phyloP scores from a whole-genome alignment of 352 stramenopile species.

The Pythium insidiosum region DNA sequence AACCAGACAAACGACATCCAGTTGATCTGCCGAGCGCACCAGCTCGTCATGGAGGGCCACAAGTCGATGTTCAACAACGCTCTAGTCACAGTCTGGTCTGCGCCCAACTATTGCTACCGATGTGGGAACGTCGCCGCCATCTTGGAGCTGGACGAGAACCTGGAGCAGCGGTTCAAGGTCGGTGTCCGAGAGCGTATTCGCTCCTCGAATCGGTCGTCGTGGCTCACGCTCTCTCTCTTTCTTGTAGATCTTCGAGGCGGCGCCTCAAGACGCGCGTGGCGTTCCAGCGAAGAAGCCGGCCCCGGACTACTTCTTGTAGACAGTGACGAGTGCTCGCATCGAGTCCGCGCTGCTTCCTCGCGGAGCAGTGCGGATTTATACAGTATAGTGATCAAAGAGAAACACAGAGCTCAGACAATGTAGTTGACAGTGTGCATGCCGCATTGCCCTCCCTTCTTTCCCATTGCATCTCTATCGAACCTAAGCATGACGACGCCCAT shows the following conservation, averaged over 20 bases:
- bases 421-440: too few relatives aligned
- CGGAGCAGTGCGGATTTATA: too few relatives aligned
- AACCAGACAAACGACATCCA: slow-evolving; percentile 97
- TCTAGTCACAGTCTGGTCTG: slow-evolving; percentile 98
- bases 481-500: neutral
- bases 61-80: slow-evolving; percentile 96
- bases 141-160: slow-evolving; percentile 97
- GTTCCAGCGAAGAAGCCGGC: slow-evolving; percentile 97
- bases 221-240: neutral
- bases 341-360: too few relatives aligned
- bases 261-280: slow-evolving; percentile 94
- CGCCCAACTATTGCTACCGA: slow-evolving; percentile 99
- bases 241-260: slow-evolving; percentile 95
- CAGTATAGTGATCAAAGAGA: too few relatives aligned
- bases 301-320: slow-evolving; percentile 99
- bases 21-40: slow-evolving; percentile 97
- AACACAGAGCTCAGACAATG: too few relatives aligned
- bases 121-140: slow-evolving; percentile 98
- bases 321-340: too few relatives aligned
- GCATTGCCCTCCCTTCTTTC: too few relatives aligned
- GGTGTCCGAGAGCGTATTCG: neutral
- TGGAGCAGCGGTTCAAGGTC: slow-evolving; percentile 86
- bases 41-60: slow-evolving; percentile 92
- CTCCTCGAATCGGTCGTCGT: neutral
- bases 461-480: too few relatives aligned